Evolutionary conservation across 345 rosid genomes (phyloP).

Genomic region (Balakata baccata): DNA sequence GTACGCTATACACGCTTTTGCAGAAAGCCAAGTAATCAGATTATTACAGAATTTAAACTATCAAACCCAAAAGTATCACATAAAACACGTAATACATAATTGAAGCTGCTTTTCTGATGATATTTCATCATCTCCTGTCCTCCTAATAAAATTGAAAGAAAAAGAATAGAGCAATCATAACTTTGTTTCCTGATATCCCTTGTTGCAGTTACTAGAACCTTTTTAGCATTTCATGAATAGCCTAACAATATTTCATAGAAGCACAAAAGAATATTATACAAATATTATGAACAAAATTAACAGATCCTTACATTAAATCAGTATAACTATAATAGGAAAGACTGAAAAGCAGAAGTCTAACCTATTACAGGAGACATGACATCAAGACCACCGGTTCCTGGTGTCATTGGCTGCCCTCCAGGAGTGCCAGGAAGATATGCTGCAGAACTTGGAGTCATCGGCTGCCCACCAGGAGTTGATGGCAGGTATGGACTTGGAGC

Average conservation of each 20-base stretch:
- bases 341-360: constrained; percentile 19
- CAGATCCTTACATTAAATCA: not conserved
- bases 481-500: constrained; percentile 95
- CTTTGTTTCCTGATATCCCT: not conserved
- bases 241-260: not conserved
- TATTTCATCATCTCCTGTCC: not conserved
- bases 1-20: not conserved
- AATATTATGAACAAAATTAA: not conserved
- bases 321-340: not conserved
- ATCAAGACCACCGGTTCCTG: constrained; percentile 83
- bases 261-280: not conserved
- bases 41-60: not conserved
- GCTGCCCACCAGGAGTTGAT: constrained; percentile 86
- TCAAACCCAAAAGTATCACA: not conserved
- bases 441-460: constrained; percentile 83
- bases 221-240: not conserved
- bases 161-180: not conserved
- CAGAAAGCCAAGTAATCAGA: constrained; percentile 1
- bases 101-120: not conserved
- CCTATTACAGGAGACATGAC: constrained; percentile 89
- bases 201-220: not conserved
- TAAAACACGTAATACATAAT: too few relatives aligned
- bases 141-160: not conserved
- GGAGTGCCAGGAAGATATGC: constrained; percentile 92
- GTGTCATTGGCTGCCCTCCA: constrained; percentile 98